Conservation (phyloP, 2,329 filamentous ascomycete species). For the Phialophora tarda region DNA sequence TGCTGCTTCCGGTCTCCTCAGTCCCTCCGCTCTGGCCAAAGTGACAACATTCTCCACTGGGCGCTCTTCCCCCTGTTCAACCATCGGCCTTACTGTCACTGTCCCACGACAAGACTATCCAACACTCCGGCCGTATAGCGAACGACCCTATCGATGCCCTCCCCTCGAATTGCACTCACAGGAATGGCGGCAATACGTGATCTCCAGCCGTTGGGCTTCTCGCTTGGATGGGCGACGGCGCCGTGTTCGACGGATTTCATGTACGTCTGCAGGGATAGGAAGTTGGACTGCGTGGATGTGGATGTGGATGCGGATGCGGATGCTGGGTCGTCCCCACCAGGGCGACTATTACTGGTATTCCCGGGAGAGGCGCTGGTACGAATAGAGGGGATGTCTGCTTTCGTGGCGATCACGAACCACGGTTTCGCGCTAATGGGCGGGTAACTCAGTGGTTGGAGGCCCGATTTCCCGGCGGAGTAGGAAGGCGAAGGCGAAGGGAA, state of each 20-base stretch:
- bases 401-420: conserved; percentile 94
- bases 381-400: conserved; percentile 71
- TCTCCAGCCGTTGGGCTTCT: conserved; percentile 67
- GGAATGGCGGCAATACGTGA: conserved; percentile 70
- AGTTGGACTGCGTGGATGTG: conserved; percentile 74
- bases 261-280: conserved; percentile 70
- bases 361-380: too few relatives aligned
- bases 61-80: too few relatives aligned
- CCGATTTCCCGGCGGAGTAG: neutral
- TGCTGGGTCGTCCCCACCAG: neutral
- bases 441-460: conserved; percentile 56
- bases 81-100: too few relatives aligned
- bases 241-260: conserved; percentile 69
- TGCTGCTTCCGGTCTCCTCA: too few relatives aligned
- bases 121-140: conserved; percentile 51
- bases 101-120: conserved; percentile 40
- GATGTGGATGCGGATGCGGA: neutral
- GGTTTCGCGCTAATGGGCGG: conserved; percentile 90
- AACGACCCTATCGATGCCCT: conserved; percentile 71
- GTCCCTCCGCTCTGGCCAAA: too few relatives aligned
- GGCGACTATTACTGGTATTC: neutral
- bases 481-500: conserved; percentile 28
- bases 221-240: conserved; percentile 74
- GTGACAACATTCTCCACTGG: too few relatives aligned
- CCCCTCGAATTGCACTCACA: conserved; percentile 84